Base-by-base conservation (phyloP, 495 filamentous ascomycete species). In the Aspergillus carlsbadensis region DNA sequence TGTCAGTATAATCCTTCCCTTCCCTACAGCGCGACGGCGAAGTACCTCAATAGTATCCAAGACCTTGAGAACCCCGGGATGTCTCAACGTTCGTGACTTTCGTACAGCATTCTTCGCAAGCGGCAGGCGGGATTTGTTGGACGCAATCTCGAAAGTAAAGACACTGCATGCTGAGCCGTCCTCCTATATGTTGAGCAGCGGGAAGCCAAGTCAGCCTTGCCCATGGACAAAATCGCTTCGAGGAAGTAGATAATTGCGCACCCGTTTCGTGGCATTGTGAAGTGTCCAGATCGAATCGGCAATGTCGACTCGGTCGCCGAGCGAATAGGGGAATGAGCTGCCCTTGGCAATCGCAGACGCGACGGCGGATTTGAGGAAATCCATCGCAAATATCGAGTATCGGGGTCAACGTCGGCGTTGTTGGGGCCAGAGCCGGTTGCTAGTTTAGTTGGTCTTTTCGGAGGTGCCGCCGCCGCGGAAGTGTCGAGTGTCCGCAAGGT, bases 291-390 rank as follows among this genome's bases (percentile, higher is more conserved):
- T 89, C 17, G 92, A 92, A 62, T 89, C 84, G 65, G 93, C 89
- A 26, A 91, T 74, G 61, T 96, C 92, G 43, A 96, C 87, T 67
- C 87, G 81, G 71, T 98, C 94, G 61, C 92, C 92, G 62, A 97
- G 91, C 17, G 81, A 86, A 69, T 95, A 97, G 8, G 91, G 91
- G 63, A 96, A 95, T 4, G 91, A 84, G 31, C 91, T 92, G 15
- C 92, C 92, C 71, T 96, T 96, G 13, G 94, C 88, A 62, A 97
- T 98, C 55, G 93, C 93, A 37, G 94, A 96, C 34, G 91, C 91
- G 64, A 98, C 91, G 37, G 95, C 95, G 43, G 90, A 96, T 75
- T 97, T 98, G 56, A 98, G 81, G 68, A 98, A 97, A 64, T 98
- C 92, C 94, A 98, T 98, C 56, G 64, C 48, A 45, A 45, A 14